A percentile compares a stretch with the other conserved stretches of the same genome.
Conservation (phyloP, 1,284 basidiomycete genomes). For the Ustilago loliicola region DNA sequence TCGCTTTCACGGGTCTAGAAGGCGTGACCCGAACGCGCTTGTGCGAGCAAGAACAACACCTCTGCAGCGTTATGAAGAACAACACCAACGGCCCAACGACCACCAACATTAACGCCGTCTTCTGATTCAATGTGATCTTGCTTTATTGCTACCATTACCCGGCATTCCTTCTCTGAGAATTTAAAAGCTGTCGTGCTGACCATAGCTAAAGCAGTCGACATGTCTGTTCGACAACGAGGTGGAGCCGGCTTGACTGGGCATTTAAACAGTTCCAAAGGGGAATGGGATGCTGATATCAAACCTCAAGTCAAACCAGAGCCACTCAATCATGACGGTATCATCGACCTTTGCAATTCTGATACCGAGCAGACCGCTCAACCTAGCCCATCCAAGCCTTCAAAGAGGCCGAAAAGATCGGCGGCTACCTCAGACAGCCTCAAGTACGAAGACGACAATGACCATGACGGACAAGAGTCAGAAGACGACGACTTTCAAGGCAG, state of each 20-base stretch:
- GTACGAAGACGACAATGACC: slow-evolving; percentile 8
- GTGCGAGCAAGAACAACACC: no score
- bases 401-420: neutral
- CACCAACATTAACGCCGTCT: neutral
- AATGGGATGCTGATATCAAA: neutral
- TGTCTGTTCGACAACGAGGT: slow-evolving; percentile 23
- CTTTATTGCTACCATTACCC: neutral
- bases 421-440: slow-evolving; percentile 6
- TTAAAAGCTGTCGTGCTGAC: neutral
- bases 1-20: no score
- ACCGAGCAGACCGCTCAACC: neutral
- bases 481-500: slow-evolving; percentile 26
- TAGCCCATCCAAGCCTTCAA: slow-evolving; percentile 3
- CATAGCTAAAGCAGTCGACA: neutral
- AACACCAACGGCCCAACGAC: neutral
- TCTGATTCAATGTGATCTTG: neutral
- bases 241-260: neutral
- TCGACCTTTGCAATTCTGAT: slow-evolving; percentile 42
- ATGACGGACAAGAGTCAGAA: neutral
- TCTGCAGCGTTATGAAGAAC: neutral
- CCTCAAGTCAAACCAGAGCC: slow-evolving; percentile 25
- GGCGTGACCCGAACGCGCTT: no score
- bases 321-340: slow-evolving; percentile 13
- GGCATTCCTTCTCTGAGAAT: neutral
- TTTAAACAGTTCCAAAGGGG: neutral